Evolutionary conservation across 2,329 filamentous ascomycete species (phyloP).

Genomic region (Botrytis fabae): DNA sequence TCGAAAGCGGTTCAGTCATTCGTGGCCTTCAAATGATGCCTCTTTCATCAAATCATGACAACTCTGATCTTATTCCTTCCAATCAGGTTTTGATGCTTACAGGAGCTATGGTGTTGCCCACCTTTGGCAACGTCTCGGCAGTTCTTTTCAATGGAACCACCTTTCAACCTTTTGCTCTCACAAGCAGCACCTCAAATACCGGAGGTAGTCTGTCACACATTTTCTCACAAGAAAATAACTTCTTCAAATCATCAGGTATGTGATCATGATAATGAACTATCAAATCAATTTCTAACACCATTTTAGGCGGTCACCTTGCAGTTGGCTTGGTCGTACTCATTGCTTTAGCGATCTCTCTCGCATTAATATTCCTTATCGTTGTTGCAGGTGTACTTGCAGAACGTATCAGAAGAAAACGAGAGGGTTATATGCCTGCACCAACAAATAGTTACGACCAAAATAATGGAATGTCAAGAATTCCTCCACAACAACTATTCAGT

Average conservation of each 20-base stretch:
- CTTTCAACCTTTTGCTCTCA: constrained; percentile 78
- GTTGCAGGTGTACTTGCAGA: constrained; percentile 73
- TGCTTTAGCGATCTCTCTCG: constrained; percentile 74
- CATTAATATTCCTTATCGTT: constrained; percentile 74
- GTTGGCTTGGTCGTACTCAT: constrained; percentile 80
- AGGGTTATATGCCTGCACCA: constrained; percentile 78
- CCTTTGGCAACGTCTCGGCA: constrained; percentile 79
- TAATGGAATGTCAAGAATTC: constrained; percentile 59
- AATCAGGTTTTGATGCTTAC: constrained; percentile 77
- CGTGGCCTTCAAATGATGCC: constrained; percentile 80
- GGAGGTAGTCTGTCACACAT: constrained; percentile 76
- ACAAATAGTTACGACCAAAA: constrained; percentile 63
- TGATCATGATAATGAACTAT: constrained; percentile 31
- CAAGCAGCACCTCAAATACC: constrained; percentile 63
- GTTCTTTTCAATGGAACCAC: constrained; percentile 83
- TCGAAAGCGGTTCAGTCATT: constrained; percentile 68
- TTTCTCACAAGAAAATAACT: constrained; percentile 79
- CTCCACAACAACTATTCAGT: constrained; percentile 54
- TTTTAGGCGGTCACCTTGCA: constrained; percentile 58
- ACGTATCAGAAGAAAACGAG: constrained; percentile 71
- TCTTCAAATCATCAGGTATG: constrained; percentile 67
- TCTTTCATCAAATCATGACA: constrained; percentile 65
- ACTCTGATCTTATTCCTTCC: constrained; percentile 61
- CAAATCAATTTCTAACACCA: constrained; percentile 31
- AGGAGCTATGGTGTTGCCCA: constrained; percentile 74